phyloP scores from a whole-genome alignment of 352 stramenopile species.

The Phytopythium helicoides region DNA sequence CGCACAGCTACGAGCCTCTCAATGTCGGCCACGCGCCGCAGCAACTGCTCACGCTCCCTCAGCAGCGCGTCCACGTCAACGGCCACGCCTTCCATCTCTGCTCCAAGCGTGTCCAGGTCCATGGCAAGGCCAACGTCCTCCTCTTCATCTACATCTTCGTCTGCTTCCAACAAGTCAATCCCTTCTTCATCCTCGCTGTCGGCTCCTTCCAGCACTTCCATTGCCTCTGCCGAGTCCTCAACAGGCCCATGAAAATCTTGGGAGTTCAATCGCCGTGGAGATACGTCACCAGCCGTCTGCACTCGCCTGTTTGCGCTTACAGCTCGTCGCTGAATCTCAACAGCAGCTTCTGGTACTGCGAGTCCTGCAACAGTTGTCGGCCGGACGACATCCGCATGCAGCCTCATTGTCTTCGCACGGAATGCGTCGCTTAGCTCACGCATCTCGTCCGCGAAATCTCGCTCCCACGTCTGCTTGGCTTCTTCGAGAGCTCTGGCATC shows the following conservation, averaged over 20 bases:
- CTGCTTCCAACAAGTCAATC: constrained; percentile 10
- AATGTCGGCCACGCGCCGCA: constrained; percentile 39
- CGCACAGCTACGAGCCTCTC: constrained; percentile 24
- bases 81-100: constrained; percentile 1
- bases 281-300: constrained; percentile 28
- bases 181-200: not conserved
- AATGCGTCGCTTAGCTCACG: constrained; percentile 36
- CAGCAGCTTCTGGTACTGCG: constrained; percentile 41
- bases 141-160: constrained; percentile 3
- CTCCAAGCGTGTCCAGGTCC: not conserved
- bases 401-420: constrained; percentile 26
- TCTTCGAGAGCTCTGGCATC: constrained; percentile 21
- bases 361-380: constrained; percentile 59
- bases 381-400: constrained; percentile 9
- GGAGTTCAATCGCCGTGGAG: not conserved
- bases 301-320: constrained; percentile 40
- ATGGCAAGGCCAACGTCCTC: not conserved
- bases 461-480: constrained; percentile 49
- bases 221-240: constrained; percentile 32
- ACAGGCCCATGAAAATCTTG: constrained; percentile 8
- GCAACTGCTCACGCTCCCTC: constrained; percentile 28
- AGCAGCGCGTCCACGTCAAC: constrained; percentile 26
- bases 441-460: constrained; percentile 53
- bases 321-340: constrained; percentile 39
- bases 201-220: constrained; percentile 20